phyloP scores from a whole-genome alignment of 2,329 filamentous ascomycete species.

The Xylariales sp. region DNA sequence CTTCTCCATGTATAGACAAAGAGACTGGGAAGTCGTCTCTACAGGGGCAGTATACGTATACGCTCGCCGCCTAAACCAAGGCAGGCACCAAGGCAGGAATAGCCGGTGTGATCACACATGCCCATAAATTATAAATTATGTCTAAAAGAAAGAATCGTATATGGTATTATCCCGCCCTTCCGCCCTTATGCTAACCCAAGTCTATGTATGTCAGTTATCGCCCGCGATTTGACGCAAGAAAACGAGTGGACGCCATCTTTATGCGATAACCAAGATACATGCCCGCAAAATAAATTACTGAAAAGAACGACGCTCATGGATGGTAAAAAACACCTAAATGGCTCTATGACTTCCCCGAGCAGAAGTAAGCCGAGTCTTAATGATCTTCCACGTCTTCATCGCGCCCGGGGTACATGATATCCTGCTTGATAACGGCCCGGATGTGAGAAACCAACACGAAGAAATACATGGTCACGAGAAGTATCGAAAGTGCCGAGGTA shows the following conservation, averaged over 20 bases:
- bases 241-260: neutral
- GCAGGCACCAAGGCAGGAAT: too few relatives aligned
- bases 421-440: conserved; percentile 61
- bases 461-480: conserved; percentile 55
- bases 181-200: neutral
- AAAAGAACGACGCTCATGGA: neutral
- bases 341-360: neutral
- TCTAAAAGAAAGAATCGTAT: too few relatives aligned
- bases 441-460: conserved; percentile 60
- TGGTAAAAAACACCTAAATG: neutral
- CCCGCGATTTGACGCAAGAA: neutral
- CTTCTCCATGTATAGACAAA: too few relatives aligned
- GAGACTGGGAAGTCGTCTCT: too few relatives aligned
- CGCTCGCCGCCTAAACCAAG: too few relatives aligned
- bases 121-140: too few relatives aligned
- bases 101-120: too few relatives aligned
- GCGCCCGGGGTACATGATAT: conserved; percentile 66
- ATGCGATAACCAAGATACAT: neutral
- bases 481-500: conserved; percentile 62
- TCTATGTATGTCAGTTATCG: neutral
- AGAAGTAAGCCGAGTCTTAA: conserved; percentile 32
- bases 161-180: neutral
- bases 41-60: too few relatives aligned
- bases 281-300: neutral
- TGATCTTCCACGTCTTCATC: conserved; percentile 66